phyloP scores from a whole-genome alignment of 108 stramenopile genomes.

The Cyclotella sp. region DNA sequence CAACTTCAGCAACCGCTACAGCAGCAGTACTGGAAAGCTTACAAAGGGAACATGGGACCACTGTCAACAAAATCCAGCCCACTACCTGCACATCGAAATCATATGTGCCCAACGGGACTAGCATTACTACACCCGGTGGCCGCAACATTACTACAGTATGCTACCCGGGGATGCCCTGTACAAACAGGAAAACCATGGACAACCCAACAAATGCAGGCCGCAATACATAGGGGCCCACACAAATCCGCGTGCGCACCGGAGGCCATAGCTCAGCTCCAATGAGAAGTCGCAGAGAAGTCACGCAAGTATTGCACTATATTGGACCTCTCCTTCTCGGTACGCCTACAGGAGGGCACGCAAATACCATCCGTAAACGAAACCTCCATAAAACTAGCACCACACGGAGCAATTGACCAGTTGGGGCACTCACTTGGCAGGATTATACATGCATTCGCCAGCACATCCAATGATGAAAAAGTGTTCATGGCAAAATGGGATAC shows the following conservation, averaged over 20 bases:
- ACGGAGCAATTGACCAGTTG: background rate
- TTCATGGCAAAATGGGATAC: constrained; percentile 11
- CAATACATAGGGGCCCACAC: constrained; percentile 1
- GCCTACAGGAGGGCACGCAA: background rate
- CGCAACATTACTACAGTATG: background rate
- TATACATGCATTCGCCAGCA: background rate
- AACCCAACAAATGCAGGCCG: background rate
- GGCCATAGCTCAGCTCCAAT: background rate
- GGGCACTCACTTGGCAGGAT: background rate
- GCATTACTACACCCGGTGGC: background rate
- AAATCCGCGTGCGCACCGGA: background rate
- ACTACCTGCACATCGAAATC: background rate
- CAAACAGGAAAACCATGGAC: background rate
- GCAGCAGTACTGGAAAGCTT: background rate
- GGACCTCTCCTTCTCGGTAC: background rate
- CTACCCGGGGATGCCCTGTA: background rate
- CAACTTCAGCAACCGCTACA: background rate
- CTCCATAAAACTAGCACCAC: background rate
- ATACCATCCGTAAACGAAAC: background rate
- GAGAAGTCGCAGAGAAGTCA: background rate
- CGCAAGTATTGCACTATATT: background rate
- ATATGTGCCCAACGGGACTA: background rate
- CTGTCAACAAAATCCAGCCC: background rate
- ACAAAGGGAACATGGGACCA: background rate
- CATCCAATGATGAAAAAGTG: background rate